phyloP scores from a whole-genome alignment of 305 asterid genomes.

The Ajuga reptans region DNA sequence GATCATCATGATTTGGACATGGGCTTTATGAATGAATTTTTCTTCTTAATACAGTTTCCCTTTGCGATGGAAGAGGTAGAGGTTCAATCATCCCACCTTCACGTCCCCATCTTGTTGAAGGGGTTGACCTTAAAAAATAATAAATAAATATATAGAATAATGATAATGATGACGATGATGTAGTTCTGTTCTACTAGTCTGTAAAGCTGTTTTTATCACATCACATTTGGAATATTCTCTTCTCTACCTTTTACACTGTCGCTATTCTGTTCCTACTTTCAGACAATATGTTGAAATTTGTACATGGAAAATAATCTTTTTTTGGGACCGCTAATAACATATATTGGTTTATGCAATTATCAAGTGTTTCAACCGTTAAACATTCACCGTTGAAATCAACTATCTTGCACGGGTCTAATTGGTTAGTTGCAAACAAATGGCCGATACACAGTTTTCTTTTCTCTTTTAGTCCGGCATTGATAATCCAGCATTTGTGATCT shows the following conservation, averaged over 20 bases:
- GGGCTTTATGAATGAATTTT: background rate
- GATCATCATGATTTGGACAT: background rate
- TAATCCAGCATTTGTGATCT: conserved; percentile 7
- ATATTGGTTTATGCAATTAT: background rate
- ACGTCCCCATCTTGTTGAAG: no score
- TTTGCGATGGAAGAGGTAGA: no score
- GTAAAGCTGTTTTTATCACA: background rate
- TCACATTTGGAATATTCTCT: no score
- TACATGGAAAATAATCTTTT: background rate
- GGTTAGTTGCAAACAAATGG: background rate
- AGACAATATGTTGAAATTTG: background rate
- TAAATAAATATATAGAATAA: no score
- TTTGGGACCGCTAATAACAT: background rate
- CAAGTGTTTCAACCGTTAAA: background rate
- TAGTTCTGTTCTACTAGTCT: background rate
- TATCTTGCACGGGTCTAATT: background rate
- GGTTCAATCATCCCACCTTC: no score
- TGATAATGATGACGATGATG: no score
- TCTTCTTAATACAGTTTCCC: no score
- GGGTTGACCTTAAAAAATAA: no score
- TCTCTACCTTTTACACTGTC: background rate
- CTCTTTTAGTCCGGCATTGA: background rate
- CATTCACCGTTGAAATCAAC: background rate
- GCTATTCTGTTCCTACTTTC: background rate
- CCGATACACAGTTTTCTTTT: background rate